phyloP scores from a whole-genome alignment of 176 grass and related monocot species.

The Rhynchospora breviuscula region DNA sequence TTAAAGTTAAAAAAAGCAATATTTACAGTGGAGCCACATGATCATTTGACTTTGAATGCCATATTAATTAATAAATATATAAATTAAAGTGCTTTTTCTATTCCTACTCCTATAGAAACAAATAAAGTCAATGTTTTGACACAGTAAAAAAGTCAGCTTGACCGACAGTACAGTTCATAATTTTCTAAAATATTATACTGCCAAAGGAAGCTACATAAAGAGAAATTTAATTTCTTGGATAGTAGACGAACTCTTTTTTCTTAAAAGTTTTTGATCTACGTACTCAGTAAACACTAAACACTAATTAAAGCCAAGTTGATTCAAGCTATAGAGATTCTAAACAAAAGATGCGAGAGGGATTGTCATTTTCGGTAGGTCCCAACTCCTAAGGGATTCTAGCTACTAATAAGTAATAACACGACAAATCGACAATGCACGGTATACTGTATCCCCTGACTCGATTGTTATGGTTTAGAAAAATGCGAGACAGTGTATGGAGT shows the following conservation, averaged over 20 bases:
- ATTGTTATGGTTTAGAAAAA: conserved; percentile 11
- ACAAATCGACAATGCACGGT: neutral
- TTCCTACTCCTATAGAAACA: too few species aligned
- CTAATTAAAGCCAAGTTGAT: neutral
- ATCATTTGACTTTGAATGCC: too few species aligned
- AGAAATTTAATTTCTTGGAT: neutral
- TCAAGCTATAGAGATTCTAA: neutral
- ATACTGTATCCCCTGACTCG: neutral
- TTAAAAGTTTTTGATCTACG: neutral
- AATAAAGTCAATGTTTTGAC: too few species aligned
- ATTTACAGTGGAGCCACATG: too few species aligned
- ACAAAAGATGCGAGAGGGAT: neutral
- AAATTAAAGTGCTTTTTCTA: too few species aligned
- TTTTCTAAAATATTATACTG: neutral
- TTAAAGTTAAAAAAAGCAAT: too few species aligned
- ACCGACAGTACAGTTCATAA: neutral
- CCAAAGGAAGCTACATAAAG: neutral
- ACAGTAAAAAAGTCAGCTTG: neutral
- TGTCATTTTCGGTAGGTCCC: too few species aligned
- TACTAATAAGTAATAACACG: neutral
- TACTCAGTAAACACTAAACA: neutral
- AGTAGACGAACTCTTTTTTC: neutral
- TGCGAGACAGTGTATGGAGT: neutral
- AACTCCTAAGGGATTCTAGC: too few species aligned
- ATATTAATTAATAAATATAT: too few species aligned